Conservation (phyloP, 208 protist species). For the Angomonas ambiguus region DNA sequence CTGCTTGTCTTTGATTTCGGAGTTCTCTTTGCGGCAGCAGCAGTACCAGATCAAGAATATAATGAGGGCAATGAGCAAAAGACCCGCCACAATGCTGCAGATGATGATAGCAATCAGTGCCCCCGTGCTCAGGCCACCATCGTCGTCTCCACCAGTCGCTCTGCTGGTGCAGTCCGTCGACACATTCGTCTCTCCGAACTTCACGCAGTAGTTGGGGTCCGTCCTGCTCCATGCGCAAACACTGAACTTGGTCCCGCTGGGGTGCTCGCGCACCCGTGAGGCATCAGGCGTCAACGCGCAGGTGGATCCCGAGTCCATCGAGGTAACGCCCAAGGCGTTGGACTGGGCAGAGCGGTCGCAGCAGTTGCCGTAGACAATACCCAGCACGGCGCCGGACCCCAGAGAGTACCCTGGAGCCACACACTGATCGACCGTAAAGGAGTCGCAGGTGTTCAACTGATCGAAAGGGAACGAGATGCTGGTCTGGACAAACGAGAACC, state of each 20-base stretch:
- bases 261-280: slow-evolving; percentile 18
- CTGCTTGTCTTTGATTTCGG: slow-evolving; percentile 19
- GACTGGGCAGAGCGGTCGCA: slow-evolving; percentile 29
- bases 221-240: slow-evolving; percentile 48
- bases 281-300: slow-evolving; percentile 35
- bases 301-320: slow-evolving; percentile 16
- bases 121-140: slow-evolving; percentile 23
- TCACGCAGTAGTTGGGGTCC: slow-evolving; percentile 49
- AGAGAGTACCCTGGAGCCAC: slow-evolving; percentile 22
- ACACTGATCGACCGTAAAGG: slow-evolving; percentile 21
- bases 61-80: slow-evolving; percentile 32
- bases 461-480: slow-evolving; percentile 24
- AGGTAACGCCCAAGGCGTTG: slow-evolving; percentile 6
- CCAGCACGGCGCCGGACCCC: slow-evolving; percentile 15
- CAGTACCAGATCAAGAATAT: slow-evolving; percentile 34
- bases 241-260: slow-evolving; percentile 24
- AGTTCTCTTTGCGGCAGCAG: slow-evolving; percentile 22
- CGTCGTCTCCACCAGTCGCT: slow-evolving; percentile 4
- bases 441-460: slow-evolving; percentile 29
- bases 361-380: slow-evolving; percentile 50
- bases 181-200: slow-evolving; percentile 26
- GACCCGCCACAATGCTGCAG: slow-evolving; percentile 20
- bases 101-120: slow-evolving; percentile 36
- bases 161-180: slow-evolving; percentile 20
- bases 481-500: slow-evolving; percentile 18